Evolutionary conservation across 2,329 filamentous ascomycete species (phyloP).

Genomic region (Penicillium fuscoglaucum): DNA sequence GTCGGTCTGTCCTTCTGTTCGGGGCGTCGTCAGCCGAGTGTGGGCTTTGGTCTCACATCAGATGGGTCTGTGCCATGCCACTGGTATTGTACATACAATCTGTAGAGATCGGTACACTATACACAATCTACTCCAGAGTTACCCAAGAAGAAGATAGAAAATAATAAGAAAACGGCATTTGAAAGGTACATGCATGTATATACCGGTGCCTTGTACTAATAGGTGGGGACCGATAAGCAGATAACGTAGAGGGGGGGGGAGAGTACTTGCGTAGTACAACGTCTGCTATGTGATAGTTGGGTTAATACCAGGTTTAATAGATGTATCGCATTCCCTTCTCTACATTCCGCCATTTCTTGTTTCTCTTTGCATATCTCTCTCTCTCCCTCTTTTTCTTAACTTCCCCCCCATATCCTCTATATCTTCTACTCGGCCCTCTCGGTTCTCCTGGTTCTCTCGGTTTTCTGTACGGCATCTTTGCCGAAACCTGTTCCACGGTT

Average conservation of each 20-base stretch:
- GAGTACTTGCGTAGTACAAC: conserved; percentile 7
- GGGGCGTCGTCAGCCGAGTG: conserved; percentile 18
- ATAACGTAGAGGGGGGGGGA: neutral
- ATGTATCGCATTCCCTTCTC: conserved; percentile 11
- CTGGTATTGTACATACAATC: neutral
- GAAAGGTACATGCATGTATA: neutral
- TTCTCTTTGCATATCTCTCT: neutral
- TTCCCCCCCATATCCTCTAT: neutral
- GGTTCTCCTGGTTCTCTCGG: conserved; percentile 12
- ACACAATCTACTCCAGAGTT: neutral
- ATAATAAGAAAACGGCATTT: neutral
- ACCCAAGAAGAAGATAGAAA: neutral
- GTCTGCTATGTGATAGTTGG: neutral
- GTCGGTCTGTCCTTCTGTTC: neutral
- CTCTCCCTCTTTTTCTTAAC: neutral
- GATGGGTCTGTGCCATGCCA: conserved; percentile 15
- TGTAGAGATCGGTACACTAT: neutral
- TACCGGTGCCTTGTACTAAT: neutral
- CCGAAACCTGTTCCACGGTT: conserved; percentile 21
- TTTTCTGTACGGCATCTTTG: conserved; percentile 5
- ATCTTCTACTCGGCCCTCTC: conserved; percentile 1
- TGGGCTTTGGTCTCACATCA: conserved; percentile 10
- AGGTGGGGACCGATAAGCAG: conserved; percentile 10
- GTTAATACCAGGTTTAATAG: neutral
- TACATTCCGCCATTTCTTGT: conserved; percentile 11